phyloP scores from a whole-genome alignment of 1,139 yeast species.

The Lizanozyma gosingica region DNA sequence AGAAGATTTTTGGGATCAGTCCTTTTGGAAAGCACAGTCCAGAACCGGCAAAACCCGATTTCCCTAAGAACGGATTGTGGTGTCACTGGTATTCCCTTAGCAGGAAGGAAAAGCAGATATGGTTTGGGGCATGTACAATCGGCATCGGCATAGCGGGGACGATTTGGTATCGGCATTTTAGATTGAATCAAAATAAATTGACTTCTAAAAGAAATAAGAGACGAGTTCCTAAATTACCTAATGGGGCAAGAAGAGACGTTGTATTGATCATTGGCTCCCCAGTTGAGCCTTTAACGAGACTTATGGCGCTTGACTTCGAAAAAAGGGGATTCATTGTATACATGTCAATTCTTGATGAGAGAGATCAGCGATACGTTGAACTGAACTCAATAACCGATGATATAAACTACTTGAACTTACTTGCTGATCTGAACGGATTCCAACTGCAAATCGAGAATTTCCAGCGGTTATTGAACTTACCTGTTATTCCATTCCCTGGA shows the following conservation, averaged over 20 bases:
- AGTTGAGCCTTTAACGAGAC: slow-evolving; percentile 61
- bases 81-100: slow-evolving; percentile 1
- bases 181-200: background rate
- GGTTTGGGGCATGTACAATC: slow-evolving; percentile 5
- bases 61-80: background rate
- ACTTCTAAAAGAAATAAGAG: slow-evolving; percentile 22
- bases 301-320: slow-evolving; percentile 66
- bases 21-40: slow-evolving; percentile 5
- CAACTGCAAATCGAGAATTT: slow-evolving; percentile 35
- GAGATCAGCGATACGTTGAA: slow-evolving; percentile 51
- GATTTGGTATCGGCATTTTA: background rate
- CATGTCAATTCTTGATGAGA: slow-evolving; percentile 58
- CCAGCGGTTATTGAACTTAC: slow-evolving; percentile 26
- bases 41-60: slow-evolving; percentile 2
- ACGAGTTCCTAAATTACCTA: slow-evolving; percentile 51
- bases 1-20: slow-evolving; percentile 10
- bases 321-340: slow-evolving; percentile 75
- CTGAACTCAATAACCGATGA: slow-evolving; percentile 17
- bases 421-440: slow-evolving; percentile 17
- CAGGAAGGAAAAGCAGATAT: slow-evolving; percentile 3
- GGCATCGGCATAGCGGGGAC: slow-evolving; percentile 19
- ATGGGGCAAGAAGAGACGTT: slow-evolving; percentile 71
- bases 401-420: slow-evolving; percentile 23
- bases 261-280: slow-evolving; percentile 72
- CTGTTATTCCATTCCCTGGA: slow-evolving; percentile 42